These are phyloP conservation scores for Pleurostoma richardsiae DNA, from an alignment of 2,329 filamentous ascomycete genomes.

Conservation along the genomic window DNA sequence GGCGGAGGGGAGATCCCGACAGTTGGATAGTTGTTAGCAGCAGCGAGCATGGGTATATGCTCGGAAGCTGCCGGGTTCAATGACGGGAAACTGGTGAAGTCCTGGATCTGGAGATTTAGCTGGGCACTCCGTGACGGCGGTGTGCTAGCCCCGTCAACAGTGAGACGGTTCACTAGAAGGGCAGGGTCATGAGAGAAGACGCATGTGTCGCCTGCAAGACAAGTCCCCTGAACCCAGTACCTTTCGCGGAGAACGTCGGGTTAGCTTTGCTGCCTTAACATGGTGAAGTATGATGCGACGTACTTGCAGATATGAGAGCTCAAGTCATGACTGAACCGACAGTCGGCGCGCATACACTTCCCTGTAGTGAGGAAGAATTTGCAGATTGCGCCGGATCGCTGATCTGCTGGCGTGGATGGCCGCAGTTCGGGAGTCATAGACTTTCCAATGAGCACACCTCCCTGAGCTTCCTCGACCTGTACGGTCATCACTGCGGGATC, in stretches of 20 bases:
- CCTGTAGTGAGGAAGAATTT: conserved; percentile 95
- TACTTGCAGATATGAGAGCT: conserved; percentile 98
- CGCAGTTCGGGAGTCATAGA: conserved; percentile 74
- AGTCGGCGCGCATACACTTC: conserved; percentile 93
- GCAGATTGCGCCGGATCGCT: conserved; percentile 86
- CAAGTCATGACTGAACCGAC: conserved; percentile 93
- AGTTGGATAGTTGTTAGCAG: conserved; percentile 47
- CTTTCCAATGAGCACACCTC: conserved; percentile 76
- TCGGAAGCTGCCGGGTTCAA: conserved; percentile 59
- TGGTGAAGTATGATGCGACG: conserved; percentile 32
- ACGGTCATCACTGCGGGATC: conserved; percentile 25
- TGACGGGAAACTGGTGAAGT: conserved; percentile 80
- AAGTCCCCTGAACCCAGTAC: conserved; percentile 96
- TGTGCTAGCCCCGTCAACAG: conserved; percentile 63
- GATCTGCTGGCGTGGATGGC: conserved; percentile 70
- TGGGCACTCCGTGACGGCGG: conserved; percentile 59
- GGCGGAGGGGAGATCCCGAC: conserved; percentile 60
- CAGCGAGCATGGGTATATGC: conserved; percentile 46
- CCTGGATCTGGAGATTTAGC: conserved; percentile 72
- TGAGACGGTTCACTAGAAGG: conserved; percentile 76
- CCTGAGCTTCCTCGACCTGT: conserved; percentile 29
- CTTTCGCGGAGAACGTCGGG: conserved; percentile 32
- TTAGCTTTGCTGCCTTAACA: no score
- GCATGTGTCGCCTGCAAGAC: conserved; percentile 87
- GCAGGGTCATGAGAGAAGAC: conserved; percentile 96